These are phyloP conservation scores for Poa pratensis DNA, from an alignment of 176 grass and related monocot species.

Conservation along the genomic window DNA sequence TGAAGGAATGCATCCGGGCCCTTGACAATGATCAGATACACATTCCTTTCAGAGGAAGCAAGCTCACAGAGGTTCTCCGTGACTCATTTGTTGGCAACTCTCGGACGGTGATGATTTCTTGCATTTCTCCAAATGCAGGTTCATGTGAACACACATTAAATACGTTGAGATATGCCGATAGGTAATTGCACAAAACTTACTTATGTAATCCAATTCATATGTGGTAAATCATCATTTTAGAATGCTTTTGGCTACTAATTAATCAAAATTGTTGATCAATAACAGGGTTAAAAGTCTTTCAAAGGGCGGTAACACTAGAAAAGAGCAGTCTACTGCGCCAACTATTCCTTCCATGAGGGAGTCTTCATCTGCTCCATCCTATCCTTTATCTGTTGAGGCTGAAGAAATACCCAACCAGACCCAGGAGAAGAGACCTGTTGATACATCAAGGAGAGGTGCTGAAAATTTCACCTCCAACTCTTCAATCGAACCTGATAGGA, in stretches of 20 bases:
- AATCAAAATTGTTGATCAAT: conserved; percentile 40
- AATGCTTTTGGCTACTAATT: conserved; percentile 14
- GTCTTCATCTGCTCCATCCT: conserved; percentile 50
- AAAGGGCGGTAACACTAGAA: conserved; percentile 81
- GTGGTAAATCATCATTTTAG: conserved; percentile 10
- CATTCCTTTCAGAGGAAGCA: conserved; percentile 99
- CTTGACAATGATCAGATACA: conserved; percentile 99
- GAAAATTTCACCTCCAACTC: conserved; percentile 67
- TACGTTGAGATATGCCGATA: conserved; percentile 97
- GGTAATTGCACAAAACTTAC: conserved; percentile 49
- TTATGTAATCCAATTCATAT: conserved; percentile 6
- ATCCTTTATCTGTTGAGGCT: conserved; percentile 56
- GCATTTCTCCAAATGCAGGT: conserved; percentile 95
- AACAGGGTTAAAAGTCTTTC: conserved; percentile 99
- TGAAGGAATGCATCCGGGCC: conserved; percentile 98
- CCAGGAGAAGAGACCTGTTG: conserved; percentile 71
- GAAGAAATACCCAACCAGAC: conserved; percentile 59
- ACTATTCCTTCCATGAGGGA: conserved; percentile 64
- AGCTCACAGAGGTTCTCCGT: conserved; percentile 97
- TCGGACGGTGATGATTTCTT: conserved; percentile 95
- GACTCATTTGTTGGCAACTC: conserved; percentile 99
- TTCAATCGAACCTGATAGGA: conserved; percentile 74
- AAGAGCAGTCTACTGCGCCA: conserved; percentile 61
- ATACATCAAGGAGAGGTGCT: conserved; percentile 55
- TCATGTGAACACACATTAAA: conserved; percentile 99